Percentiles rank a stretch among this genome's conserved stretches.
phyloP scores from a whole-genome alignment of 192 early-diverging fungal species.

The Coemansia sp. region DNA sequence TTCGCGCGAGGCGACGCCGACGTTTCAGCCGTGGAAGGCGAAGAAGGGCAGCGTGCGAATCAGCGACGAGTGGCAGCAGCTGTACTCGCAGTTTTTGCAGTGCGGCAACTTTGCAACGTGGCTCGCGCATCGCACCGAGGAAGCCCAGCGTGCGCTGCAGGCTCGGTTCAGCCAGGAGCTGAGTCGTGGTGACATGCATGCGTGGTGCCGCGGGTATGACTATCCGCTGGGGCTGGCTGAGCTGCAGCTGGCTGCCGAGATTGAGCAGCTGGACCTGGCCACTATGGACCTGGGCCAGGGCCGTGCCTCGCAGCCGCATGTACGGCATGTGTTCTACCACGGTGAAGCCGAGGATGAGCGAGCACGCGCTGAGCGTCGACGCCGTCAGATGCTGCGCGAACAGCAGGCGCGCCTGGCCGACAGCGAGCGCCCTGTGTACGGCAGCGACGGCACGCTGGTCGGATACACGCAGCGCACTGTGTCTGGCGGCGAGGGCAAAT shows the following conservation, averaged over 20 bases:
- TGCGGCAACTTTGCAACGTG: constrained; percentile 96
- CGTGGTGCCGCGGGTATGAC: constrained; percentile 54
- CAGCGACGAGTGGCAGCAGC: constrained; percentile 61
- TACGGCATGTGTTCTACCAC: constrained; percentile 50
- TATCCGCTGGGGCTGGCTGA: constrained; percentile 35
- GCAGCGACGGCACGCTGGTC: constrained; percentile 50
- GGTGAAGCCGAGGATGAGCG: constrained; percentile 51
- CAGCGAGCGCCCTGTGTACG: constrained; percentile 35
- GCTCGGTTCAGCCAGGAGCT: constrained; percentile 73
- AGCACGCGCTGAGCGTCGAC: constrained; percentile 31
- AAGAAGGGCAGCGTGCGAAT: constrained; percentile 46
- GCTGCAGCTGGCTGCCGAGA: constrained; percentile 46
- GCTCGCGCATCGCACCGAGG: constrained; percentile 77
- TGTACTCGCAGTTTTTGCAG: constrained; percentile 87
- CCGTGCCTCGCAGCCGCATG: constrained; percentile 24
- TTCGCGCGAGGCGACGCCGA: constrained; percentile 2
- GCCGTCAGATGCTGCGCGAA: constrained; percentile 39
- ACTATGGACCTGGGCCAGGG: constrained; percentile 51
- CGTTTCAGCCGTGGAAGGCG: constrained; percentile 42
- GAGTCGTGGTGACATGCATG: constrained; percentile 51
- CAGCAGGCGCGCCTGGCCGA: constrained; percentile 39
- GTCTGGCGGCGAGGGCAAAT: not conserved
- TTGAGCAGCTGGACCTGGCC: constrained; percentile 46
- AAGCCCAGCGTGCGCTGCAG: constrained; percentile 79
- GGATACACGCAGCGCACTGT: constrained; percentile 31